A percentile compares a stretch with the other conserved stretches of the same genome.
phyloP scores from a whole-genome alignment of 208 protist genomes.

The Acanthamoeba sp. region DNA sequence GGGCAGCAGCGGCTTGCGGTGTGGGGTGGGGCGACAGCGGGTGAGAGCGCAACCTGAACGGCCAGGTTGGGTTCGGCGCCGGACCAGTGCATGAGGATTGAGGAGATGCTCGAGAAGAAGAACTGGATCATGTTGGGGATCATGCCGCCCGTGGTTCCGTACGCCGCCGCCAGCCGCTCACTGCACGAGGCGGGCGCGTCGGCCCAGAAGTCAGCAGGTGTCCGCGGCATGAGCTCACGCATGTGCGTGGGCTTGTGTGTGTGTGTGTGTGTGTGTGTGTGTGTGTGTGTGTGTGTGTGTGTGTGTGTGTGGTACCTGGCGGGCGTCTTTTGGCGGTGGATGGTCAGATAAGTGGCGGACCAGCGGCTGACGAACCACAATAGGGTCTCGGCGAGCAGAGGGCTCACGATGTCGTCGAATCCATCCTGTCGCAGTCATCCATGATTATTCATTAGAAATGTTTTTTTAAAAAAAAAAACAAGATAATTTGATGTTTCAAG shows the following conservation, averaged over 20 bases:
- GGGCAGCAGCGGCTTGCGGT: no score
- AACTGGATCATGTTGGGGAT: constrained; percentile 33
- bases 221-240: no score
- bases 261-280: no score
- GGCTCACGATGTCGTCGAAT: constrained; percentile 33
- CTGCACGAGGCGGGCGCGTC: not conserved
- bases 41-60: not conserved
- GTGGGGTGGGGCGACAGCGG: no score
- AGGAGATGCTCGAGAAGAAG: constrained; percentile 45
- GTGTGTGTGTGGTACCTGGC: no score
- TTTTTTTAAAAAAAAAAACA: no score
- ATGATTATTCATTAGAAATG: not conserved
- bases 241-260: no score
- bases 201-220: constrained; percentile 16
- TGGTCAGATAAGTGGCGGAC: constrained; percentile 42
- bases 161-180: constrained; percentile 20
- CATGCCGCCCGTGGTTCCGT: not conserved
- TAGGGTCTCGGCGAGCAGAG: constrained; percentile 17
- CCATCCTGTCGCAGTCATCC: not conserved
- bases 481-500: no score
- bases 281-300: no score
- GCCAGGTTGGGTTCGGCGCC: constrained; percentile 32
- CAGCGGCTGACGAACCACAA: constrained; percentile 53
- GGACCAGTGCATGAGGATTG: constrained; percentile 39
- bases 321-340: constrained; percentile 8